phyloP scores from a whole-genome alignment of 352 stramenopile species.

The Phytophthora sp. region DNA sequence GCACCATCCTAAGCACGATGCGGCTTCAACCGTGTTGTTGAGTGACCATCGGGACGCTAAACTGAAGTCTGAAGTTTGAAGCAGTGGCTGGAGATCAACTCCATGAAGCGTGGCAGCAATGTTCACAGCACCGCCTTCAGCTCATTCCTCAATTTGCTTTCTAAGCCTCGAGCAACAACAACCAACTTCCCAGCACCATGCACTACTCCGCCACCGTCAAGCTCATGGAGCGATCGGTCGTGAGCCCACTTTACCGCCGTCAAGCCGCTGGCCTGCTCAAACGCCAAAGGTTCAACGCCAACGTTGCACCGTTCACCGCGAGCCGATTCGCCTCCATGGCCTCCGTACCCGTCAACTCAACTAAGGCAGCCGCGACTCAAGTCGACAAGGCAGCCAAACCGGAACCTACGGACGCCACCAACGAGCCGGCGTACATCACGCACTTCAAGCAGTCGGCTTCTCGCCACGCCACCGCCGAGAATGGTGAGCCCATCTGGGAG shows the following conservation, averaged over 20 bases:
- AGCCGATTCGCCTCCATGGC: conserved; percentile 7
- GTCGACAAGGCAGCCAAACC: too few species aligned
- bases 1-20: too few species aligned
- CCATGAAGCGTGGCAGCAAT: background rate
- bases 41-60: background rate
- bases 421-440: conserved; percentile 8
- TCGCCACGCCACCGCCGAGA: background rate
- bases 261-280: conserved; percentile 8
- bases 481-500: conserved; percentile 40
- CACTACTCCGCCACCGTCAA: conserved; percentile 15
- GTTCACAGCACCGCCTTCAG: background rate
- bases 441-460: conserved; percentile 19
- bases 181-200: conserved; percentile 1
- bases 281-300: background rate
- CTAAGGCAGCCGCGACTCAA: background rate
- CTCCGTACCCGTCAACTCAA: too few species aligned
- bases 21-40: background rate
- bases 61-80: background rate
- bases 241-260: background rate
- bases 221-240: conserved; percentile 9
- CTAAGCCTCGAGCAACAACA: conserved; percentile 1
- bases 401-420: conserved; percentile 9
- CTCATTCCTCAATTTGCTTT: conserved; percentile 13
- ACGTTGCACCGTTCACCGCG: background rate
- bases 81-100: background rate